A percentile compares a stretch with the other conserved stretches of the same genome.
Evolutionary conservation across 345 rosid species (phyloP).

Genomic region (Bruguiera sexangula): DNA sequence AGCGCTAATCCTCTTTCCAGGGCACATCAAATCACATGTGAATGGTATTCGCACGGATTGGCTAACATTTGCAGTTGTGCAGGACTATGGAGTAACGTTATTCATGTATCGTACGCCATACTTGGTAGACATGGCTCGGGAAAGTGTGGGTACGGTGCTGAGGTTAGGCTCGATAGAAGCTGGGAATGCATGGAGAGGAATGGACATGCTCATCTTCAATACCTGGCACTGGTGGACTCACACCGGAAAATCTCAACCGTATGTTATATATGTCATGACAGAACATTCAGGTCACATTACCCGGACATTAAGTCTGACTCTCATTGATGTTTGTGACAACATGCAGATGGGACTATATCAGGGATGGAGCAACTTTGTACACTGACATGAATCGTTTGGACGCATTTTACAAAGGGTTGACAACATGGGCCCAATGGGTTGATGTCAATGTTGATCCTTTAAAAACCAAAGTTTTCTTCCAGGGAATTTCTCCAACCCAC

Average conservation of each 20-base stretch:
- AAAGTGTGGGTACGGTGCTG: conserved; percentile 59
- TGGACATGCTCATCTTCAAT: conserved; percentile 83
- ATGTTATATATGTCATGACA: background rate
- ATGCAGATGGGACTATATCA: conserved; percentile 79
- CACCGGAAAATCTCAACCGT: conserved; percentile 68
- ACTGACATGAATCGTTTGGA: conserved; percentile 72
- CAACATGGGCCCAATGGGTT: conserved; percentile 86
- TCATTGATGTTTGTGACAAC: background rate
- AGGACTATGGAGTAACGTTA: conserved; percentile 70
- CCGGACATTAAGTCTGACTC: background rate
- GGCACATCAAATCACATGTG: no score
- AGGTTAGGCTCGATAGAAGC: conserved; percentile 51
- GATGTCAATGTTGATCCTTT: conserved; percentile 62
- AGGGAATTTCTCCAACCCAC: conserved; percentile 94
- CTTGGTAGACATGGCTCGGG: conserved; percentile 67
- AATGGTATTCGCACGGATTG: background rate
- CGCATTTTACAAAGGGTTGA: conserved; percentile 67
- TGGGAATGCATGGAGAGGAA: conserved; percentile 73
- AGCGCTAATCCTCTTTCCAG: no score
- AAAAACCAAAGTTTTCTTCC: conserved; percentile 78
- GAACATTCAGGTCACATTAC: background rate
- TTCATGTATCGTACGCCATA: conserved; percentile 76
- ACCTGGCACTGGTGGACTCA: conserved; percentile 99
- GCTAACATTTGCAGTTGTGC: conserved; percentile 12
- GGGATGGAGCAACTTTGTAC: conserved; percentile 44